phyloP scores from a whole-genome alignment of 805 yeast genomes.

The Saccharomycopsis sp. region DNA sequence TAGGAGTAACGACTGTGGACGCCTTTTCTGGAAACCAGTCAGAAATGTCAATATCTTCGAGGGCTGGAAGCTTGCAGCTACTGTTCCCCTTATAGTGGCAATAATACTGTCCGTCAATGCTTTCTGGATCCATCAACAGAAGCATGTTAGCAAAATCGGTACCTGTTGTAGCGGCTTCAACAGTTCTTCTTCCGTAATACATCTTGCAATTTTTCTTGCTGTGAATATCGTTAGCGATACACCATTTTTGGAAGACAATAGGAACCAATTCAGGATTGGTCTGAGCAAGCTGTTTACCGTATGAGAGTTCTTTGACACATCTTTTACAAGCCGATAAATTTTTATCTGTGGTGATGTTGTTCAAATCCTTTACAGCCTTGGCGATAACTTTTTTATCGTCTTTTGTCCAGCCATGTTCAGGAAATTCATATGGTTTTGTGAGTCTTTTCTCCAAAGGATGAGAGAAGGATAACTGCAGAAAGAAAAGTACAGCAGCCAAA shows the following conservation, averaged over 20 bases:
- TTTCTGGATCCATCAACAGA: conserved; percentile 43
- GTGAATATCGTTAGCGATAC: conserved; percentile 30
- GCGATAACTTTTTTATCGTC: conserved; percentile 1
- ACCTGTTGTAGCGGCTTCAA: conserved; percentile 32
- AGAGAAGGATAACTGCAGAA: not conserved
- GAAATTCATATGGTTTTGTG: not conserved
- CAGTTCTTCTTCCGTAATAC: conserved; percentile 34
- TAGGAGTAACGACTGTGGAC: conserved; percentile 38
- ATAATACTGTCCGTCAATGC: conserved; percentile 53
- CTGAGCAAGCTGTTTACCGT: conserved; percentile 34
- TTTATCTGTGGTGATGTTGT: conserved; percentile 4
- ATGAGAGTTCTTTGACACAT: conserved; percentile 31
- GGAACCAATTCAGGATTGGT: conserved; percentile 37
- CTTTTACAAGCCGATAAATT: conserved; percentile 27
- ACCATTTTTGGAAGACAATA: conserved; percentile 37
- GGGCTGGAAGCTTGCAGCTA: conserved; percentile 47
- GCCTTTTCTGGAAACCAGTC: conserved; percentile 41
- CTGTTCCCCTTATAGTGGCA: conserved; percentile 46
- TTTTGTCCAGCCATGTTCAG: not conserved
- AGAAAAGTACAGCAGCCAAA: not conserved
- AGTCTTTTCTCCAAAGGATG: not conserved
- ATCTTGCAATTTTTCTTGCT: conserved; percentile 27
- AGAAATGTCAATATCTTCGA: conserved; percentile 42
- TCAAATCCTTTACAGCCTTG: not conserved
- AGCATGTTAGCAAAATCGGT: conserved; percentile 47